A percentile compares a stretch with the other conserved stretches of the same genome.
Conservation (phyloP, 768 basidiomycete genomes). For the Boletus insuetus region DNA sequence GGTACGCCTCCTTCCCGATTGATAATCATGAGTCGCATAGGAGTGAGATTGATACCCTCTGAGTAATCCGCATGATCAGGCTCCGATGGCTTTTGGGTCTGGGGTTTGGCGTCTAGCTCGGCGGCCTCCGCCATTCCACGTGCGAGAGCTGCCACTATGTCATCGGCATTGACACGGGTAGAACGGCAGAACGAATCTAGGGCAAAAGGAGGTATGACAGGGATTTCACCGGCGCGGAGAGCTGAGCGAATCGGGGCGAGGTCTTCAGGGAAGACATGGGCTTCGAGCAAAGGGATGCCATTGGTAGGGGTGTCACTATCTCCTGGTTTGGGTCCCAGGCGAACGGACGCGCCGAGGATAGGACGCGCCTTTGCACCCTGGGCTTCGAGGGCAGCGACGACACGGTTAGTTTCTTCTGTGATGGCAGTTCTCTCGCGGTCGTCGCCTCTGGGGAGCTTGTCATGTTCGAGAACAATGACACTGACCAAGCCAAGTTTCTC, state of each 20-base stretch:
- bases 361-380: slow-evolving; percentile 89
- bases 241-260: slow-evolving; percentile 85
- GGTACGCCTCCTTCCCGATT: slow-evolving; percentile 96
- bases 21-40: slow-evolving; percentile 95
- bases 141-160: slow-evolving; percentile 83
- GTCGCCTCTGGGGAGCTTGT: slow-evolving; percentile 65
- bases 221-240: slow-evolving; percentile 91
- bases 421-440: slow-evolving; percentile 65
- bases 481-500: slow-evolving; percentile 94
- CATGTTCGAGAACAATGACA: slow-evolving; percentile 93
- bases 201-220: slow-evolving; percentile 91
- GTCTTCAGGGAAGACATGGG: slow-evolving; percentile 77
- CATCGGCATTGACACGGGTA: slow-evolving; percentile 81
- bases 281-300: slow-evolving; percentile 55
- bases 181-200: slow-evolving; percentile 89
- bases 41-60: slow-evolving; percentile 78
- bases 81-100: slow-evolving; percentile 28
- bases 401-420: slow-evolving; percentile 79
- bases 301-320: slow-evolving; percentile 31
- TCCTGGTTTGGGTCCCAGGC: slow-evolving; percentile 73
- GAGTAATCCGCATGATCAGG: slow-evolving; percentile 40
- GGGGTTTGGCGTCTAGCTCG: slow-evolving; percentile 44
- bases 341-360: slow-evolving; percentile 80
- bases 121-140: slow-evolving; percentile 72
- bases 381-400: slow-evolving; percentile 77